Evolutionary conservation across 257 asterid species (phyloP).

Genomic region (Ocimum tenuiflorum): DNA sequence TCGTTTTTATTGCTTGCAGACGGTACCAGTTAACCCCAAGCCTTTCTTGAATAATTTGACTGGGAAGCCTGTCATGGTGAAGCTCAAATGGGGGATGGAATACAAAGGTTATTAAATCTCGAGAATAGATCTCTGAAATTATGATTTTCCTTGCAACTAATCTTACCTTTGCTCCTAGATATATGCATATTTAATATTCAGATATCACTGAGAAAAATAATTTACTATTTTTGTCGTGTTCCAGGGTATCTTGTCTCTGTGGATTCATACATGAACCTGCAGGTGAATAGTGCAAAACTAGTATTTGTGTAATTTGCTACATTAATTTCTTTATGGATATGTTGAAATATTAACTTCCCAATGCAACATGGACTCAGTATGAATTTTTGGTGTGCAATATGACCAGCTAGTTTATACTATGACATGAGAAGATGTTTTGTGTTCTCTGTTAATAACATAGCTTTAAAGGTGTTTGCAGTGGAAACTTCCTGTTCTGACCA

Average conservation of each 20-base stretch:
- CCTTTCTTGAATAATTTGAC: slow-evolving; percentile 96
- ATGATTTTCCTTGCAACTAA: background rate
- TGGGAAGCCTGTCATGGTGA: slow-evolving; percentile 93
- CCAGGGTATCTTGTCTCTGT: slow-evolving; percentile 87
- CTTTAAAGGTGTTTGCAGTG: background rate
- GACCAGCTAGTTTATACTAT: background rate
- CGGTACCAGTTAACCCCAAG: slow-evolving; percentile 97
- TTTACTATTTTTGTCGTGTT: slow-evolving; percentile 4
- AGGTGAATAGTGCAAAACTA: slow-evolving; percentile 40
- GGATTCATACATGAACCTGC: slow-evolving; percentile 97
- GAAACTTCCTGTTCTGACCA: background rate
- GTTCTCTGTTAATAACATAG: background rate
- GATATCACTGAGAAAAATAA: background rate
- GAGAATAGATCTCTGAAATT: background rate
- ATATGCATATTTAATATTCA: background rate
- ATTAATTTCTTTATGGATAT: background rate
- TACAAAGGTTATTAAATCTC: slow-evolving; percentile 58
- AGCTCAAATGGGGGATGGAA: slow-evolving; percentile 99
- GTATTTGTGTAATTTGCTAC: background rate
- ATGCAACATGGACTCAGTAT: background rate
- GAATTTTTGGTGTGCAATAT: background rate
- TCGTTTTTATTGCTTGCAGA: slow-evolving; percentile 38
- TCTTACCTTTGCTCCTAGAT: background rate
- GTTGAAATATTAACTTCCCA: background rate
- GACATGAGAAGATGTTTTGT: background rate